phyloP scores from a whole-genome alignment of 2,329 filamentous ascomycete species.

The Calonectria ilicicola region DNA sequence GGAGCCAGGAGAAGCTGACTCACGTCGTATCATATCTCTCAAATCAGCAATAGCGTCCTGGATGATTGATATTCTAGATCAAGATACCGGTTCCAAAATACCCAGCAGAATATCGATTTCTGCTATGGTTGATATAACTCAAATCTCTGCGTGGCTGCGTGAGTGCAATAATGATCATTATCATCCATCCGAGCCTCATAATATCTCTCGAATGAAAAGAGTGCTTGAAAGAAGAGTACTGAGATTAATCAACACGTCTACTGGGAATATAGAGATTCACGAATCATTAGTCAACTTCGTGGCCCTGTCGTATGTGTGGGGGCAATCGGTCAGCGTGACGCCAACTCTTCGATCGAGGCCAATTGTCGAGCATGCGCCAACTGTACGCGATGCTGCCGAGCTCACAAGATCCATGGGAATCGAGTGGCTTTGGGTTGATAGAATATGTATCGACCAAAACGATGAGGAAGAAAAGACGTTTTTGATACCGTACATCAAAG shows the following conservation, averaged over 20 bases:
- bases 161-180: neutral
- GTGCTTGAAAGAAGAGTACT: neutral
- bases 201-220: neutral
- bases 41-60: neutral
- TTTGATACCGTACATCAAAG: neutral
- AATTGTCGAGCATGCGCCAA: neutral
- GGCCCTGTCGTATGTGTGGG: neutral
- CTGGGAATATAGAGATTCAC: neutral
- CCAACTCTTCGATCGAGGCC: neutral
- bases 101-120: neutral
- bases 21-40: neutral
- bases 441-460: neutral
- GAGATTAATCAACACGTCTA: neutral
- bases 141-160: neutral
- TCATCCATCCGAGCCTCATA: neutral
- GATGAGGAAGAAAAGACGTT: neutral
- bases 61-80: neutral
- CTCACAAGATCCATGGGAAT: neutral
- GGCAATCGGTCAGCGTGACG: neutral
- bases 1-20: too few relatives aligned
- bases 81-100: neutral
- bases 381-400: neutral
- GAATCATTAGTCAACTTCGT: neutral
- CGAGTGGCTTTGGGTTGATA: neutral
- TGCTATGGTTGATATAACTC: neutral